Conservation (phyloP, 2,329 filamentous ascomycete species). For the Bipolaris sorokiniana region DNA sequence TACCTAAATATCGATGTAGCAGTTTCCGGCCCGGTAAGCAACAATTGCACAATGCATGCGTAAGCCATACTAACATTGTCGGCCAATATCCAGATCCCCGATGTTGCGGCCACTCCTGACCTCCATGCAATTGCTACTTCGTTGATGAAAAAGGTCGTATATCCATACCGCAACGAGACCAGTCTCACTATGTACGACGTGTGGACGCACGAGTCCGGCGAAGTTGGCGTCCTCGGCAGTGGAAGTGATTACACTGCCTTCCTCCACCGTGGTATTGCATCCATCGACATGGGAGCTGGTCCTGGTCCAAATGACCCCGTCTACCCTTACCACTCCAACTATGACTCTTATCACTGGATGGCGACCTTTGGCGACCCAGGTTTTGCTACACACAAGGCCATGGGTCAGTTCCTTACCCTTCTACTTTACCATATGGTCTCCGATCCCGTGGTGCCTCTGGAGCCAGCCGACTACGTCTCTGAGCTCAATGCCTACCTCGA, state of each 20-base stretch:
- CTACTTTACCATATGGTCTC: slow-evolving; percentile 52
- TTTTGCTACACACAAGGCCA: slow-evolving; percentile 57
- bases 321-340: slow-evolving; percentile 57
- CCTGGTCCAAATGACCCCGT: slow-evolving; percentile 50
- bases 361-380: slow-evolving; percentile 58
- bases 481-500: slow-evolving; percentile 48
- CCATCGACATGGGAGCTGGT: slow-evolving; percentile 53
- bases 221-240: slow-evolving; percentile 53
- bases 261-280: slow-evolving; percentile 53
- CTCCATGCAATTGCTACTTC: slow-evolving; percentile 47
- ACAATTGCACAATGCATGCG: too few relatives aligned
- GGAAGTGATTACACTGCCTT: slow-evolving; percentile 58
- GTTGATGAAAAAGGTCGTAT: slow-evolving; percentile 52
- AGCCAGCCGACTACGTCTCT: slow-evolving; percentile 48
- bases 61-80: slow-evolving; percentile 31
- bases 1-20: slow-evolving; percentile 62
- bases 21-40: slow-evolving; percentile 24
- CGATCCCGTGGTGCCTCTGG: slow-evolving; percentile 49
- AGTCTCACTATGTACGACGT: slow-evolving; percentile 55
- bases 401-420: slow-evolving; percentile 56
- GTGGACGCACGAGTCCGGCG: slow-evolving; percentile 48
- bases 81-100: slow-evolving; percentile 44
- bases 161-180: slow-evolving; percentile 46
- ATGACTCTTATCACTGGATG: slow-evolving; percentile 61
- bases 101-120: slow-evolving; percentile 50